Conservation (phyloP, 1,284 basidiomycete species). For the Takashimella koratensis region DNA sequence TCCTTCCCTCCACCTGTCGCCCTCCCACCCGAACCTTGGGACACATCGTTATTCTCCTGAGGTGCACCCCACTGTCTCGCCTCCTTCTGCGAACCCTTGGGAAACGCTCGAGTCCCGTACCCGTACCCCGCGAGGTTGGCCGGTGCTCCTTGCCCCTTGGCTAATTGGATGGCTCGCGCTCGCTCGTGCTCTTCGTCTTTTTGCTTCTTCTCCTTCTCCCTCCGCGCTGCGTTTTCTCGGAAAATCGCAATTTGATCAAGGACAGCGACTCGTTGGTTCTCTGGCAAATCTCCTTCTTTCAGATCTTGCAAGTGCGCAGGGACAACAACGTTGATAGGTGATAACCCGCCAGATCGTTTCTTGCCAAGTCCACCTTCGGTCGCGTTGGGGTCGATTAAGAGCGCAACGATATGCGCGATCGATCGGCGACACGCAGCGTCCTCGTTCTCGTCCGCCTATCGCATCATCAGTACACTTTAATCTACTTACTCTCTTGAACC, state of each 20-base stretch:
- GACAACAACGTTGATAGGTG: conserved; percentile 58
- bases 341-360: conserved; percentile 45
- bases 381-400: conserved; percentile 43
- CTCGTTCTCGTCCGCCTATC: conserved; percentile 46
- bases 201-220: conserved; percentile 76
- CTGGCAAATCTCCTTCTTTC: conserved; percentile 91
- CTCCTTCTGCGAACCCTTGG: conserved; percentile 16
- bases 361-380: conserved; percentile 62
- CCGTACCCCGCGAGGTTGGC: conserved; percentile 25
- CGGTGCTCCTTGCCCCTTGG: conserved; percentile 3
- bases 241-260: conserved; percentile 93
- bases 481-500: neutral
- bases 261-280: conserved; percentile 86
- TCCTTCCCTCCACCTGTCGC: conserved; percentile 50
- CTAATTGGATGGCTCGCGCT: conserved; percentile 1
- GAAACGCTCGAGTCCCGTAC: conserved; percentile 26
- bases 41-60: conserved; percentile 1
- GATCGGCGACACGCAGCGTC: conserved; percentile 42
- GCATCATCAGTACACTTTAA: conserved; percentile 1
- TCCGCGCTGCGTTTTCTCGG: conserved; percentile 76
- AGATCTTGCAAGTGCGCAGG: conserved; percentile 92
- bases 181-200: conserved; percentile 55
- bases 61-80: conserved; percentile 8
- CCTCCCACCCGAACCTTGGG: conserved; percentile 1
- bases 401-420: conserved; percentile 44